Evolutionary conservation across 352 stramenopile genomes (phyloP).

Genomic region (Globisporangium canariense): DNA sequence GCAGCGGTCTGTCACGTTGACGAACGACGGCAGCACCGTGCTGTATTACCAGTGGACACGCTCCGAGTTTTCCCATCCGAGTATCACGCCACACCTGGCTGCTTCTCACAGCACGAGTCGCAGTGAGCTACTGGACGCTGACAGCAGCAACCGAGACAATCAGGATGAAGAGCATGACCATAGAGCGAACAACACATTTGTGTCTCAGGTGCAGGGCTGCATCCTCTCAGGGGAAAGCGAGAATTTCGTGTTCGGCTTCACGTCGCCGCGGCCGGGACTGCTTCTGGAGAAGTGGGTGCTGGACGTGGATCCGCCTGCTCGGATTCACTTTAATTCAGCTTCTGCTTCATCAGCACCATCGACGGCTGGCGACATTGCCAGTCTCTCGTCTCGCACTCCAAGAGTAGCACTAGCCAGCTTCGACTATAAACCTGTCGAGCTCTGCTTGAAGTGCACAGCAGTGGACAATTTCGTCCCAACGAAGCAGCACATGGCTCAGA

Average conservation of each 20-base stretch:
- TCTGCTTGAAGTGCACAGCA: conserved; percentile 52
- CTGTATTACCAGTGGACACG: conserved; percentile 64
- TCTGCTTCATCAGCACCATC: not conserved
- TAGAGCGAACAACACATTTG: conserved; percentile 27
- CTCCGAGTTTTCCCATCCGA: conserved; percentile 21
- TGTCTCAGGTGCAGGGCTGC: conserved; percentile 42
- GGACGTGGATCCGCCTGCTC: conserved; percentile 45
- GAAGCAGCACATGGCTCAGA: conserved; percentile 22
- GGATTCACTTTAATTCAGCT: conserved; percentile 1
- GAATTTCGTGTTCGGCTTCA: conserved; percentile 64
- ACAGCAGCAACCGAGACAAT: not conserved
- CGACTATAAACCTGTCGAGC: conserved; percentile 16
- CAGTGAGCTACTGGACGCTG: not conserved
- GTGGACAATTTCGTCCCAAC: conserved; percentile 56
- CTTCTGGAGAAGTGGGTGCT: conserved; percentile 76
- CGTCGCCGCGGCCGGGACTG: conserved; percentile 36
- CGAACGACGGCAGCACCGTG: conserved; percentile 50
- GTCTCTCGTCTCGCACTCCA: not conserved
- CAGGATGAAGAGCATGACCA: conserved; percentile 12
- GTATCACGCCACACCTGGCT: conserved; percentile 27
- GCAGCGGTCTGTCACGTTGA: conserved; percentile 33
- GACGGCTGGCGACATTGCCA: not conserved
- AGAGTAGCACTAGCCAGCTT: not conserved
- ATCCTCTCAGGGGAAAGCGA: conserved; percentile 50
- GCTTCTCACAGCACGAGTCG: not conserved